A percentile compares a stretch with the other conserved stretches of the same genome.
These are phyloP conservation scores for Colletotrichum lindemuthianum DNA, from an alignment of 2,329 filamentous ascomycete genomes.

Conservation along the genomic window DNA sequence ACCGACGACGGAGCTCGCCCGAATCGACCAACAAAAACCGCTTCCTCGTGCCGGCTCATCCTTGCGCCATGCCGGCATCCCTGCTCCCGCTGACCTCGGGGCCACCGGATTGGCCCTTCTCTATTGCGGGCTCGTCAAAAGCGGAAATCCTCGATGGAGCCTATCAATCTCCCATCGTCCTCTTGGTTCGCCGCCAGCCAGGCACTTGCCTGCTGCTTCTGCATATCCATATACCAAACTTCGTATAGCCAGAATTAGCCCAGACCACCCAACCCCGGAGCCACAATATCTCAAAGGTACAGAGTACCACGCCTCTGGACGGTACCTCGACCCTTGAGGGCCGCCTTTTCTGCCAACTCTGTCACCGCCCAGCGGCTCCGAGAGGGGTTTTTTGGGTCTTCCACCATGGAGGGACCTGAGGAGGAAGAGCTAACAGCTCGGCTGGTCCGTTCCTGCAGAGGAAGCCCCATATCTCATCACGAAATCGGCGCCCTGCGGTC, in stretches of 20 bases:
- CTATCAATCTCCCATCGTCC: constrained; percentile 32
- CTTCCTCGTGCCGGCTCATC: constrained; percentile 22
- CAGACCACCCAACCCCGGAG: constrained; percentile 33
- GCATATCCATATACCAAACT: constrained; percentile 37
- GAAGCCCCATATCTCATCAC: constrained; percentile 30
- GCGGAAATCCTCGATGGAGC: constrained; percentile 29
- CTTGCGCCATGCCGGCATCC: constrained; percentile 10
- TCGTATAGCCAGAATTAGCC: constrained; percentile 36
- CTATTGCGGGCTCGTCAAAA: constrained; percentile 29
- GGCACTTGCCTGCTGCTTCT: constrained; percentile 28
- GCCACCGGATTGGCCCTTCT: constrained; percentile 33
- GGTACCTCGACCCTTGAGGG: too few species aligned
- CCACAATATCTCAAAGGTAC: constrained; percentile 17
- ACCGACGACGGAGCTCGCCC: constrained; percentile 34
- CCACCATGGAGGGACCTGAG: constrained; percentile 13
- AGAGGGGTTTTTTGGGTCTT: constrained; percentile 22
- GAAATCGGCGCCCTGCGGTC: constrained; percentile 32
- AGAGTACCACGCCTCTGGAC: not conserved
- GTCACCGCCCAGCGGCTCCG: too few species aligned
- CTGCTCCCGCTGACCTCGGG: constrained; percentile 14
- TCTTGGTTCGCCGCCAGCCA: constrained; percentile 34
- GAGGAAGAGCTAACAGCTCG: constrained; percentile 27
- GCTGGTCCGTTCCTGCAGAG: constrained; percentile 35
- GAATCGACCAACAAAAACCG: constrained; percentile 31
- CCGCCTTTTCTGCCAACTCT: too few species aligned